Base-by-base conservation (phyloP, 2,329 filamentous ascomycete genomes). In the Penicillium rolfsii region DNA sequence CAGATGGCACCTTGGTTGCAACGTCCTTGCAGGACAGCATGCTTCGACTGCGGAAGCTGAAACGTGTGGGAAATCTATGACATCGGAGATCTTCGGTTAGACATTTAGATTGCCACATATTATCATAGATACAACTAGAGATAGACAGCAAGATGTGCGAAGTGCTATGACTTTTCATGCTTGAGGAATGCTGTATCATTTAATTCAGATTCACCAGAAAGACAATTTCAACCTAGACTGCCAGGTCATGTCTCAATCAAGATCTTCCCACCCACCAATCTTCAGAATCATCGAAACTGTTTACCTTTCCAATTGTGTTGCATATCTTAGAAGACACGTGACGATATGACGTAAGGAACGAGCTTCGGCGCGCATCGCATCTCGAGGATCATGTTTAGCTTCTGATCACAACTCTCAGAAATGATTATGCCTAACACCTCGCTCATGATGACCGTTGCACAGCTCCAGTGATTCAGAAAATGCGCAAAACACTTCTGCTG, bases 21-120 rank as follows among this genome's bases (percentile, higher is more conserved):
- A 83, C 77, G 19, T 77, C 80, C 12, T 74, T 81, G 62, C 83
- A 84, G 65, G 83, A 85, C 65, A 81, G 82, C 5, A 71, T 83
- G 74, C 67, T 83, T 52, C 68, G 75, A 43, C 57, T 77, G n/a
- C 61, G 64, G 22, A 66, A 63, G 38, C 26, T 53, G 35, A 58
- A 53, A 0, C 62, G 58, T 9, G 53, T 28, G 30, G 64, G 59
- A 30, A 74, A 73, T 48, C 55, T 75, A 55, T 74, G 40, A 58
- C 28, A 14, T 40, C 36, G 54, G 49, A n/a, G 48, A 40, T 48
- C 8, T 30, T n/a, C 9, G 11, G 12, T 19, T 26, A 7, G 40
- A 38, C 30, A 22, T 22, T 22, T 16, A 19, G 9, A 30, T 28
- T 4, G 28, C 16, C 19, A 54, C 9, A 24, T 16, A 38, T 30